Percentiles rank a stretch among this genome's conserved stretches.
Conservation (phyloP, 2,329 filamentous ascomycete species). For the Aureobasidium sp. region DNA sequence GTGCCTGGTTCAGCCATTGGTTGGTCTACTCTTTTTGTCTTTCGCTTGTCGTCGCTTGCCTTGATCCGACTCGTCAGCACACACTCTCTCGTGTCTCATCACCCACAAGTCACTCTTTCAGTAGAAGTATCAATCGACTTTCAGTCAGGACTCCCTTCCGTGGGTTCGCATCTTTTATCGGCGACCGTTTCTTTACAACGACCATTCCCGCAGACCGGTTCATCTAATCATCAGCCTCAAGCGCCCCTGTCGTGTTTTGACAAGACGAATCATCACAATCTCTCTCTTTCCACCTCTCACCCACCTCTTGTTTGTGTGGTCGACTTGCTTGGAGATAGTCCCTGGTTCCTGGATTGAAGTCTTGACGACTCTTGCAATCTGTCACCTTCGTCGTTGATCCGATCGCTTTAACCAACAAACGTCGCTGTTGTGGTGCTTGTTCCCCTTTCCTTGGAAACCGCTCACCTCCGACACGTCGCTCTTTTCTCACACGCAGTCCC, state of each 20-base stretch:
- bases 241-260: constrained; percentile 10
- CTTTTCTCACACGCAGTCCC: neutral
- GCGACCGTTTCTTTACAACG: constrained; percentile 8
- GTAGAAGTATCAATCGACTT: neutral
- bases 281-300: neutral
- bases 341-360: constrained; percentile 8
- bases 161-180: constrained; percentile 3
- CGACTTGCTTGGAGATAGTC: neutral
- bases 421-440: constrained; percentile 1
- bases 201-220: neutral
- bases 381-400: neutral
- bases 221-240: constrained; percentile 7
- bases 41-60: neutral
- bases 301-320: constrained; percentile 4
- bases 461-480: constrained; percentile 7
- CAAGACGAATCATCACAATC: constrained; percentile 5
- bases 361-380: constrained; percentile 5
- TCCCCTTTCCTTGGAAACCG: neutral
- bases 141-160: neutral
- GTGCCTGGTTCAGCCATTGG: constrained; percentile 1
- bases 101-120: neutral
- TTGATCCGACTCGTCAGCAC: constrained; percentile 1
- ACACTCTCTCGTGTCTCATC: neutral
- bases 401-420: neutral
- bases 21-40: neutral